phyloP scores from a whole-genome alignment of 225 moss, liverwort and hornwort species.

The Anthoceros angustus region DNA sequence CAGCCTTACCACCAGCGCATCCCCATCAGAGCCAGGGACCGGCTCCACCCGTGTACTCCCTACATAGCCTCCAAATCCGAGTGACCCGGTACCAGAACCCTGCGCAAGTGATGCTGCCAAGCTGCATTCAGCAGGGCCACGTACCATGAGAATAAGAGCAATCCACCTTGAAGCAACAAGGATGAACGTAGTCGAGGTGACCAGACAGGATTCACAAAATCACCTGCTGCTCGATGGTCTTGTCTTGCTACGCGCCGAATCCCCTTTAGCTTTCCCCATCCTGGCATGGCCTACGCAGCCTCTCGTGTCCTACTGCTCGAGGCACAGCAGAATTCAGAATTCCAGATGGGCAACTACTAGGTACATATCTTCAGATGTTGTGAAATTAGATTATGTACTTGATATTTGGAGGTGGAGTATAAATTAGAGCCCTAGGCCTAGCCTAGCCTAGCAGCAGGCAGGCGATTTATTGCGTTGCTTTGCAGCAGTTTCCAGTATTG shows the following conservation, averaged over 20 bases:
- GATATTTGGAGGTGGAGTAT: too few species aligned
- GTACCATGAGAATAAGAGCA: conserved; percentile 6
- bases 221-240: conserved; percentile 92
- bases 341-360: background rate
- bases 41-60: conserved; percentile 51
- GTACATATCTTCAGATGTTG: too few species aligned
- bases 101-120: conserved; percentile 52
- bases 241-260: conserved; percentile 43
- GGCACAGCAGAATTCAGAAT: background rate
- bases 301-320: background rate
- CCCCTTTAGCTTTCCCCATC: conserved; percentile 75
- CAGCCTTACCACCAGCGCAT: conserved; percentile 36
- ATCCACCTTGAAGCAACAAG: background rate
- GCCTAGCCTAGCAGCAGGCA: too few species aligned
- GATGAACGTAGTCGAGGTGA: background rate
- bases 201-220: background rate
- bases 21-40: conserved; percentile 33
- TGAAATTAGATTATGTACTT: too few species aligned
- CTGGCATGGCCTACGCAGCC: conserved; percentile 5
- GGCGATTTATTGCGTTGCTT: too few species aligned
- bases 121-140: conserved; percentile 22
- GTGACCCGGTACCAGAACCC: conserved; percentile 34
- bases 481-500: too few species aligned
- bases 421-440: too few species aligned
- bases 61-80: conserved; percentile 75